Percentiles rank a stretch among this genome's conserved stretches.
These are phyloP conservation scores for Berkeleyomyces basicola DNA, from an alignment of 2,329 filamentous ascomycete genomes.

Conservation along the genomic window DNA sequence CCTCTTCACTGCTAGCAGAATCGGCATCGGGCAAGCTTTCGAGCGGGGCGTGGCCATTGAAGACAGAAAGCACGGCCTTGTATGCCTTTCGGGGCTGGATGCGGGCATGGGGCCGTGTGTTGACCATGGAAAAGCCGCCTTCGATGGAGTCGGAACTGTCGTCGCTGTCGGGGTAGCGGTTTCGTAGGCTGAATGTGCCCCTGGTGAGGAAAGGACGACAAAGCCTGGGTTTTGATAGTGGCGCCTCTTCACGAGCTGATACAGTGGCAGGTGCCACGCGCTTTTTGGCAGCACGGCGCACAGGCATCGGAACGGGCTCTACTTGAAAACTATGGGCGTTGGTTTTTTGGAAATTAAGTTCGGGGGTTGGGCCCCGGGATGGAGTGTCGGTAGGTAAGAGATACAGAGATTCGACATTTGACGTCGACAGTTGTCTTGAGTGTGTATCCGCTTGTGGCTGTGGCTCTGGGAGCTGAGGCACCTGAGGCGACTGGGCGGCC, in stretches of 20 bases:
- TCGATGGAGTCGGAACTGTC: slow-evolving; percentile 12
- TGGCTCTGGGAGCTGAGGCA: not conserved
- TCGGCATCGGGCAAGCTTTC: slow-evolving; percentile 11
- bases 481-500: not conserved
- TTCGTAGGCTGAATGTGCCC: slow-evolving; percentile 1
- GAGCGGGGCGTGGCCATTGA: slow-evolving; percentile 17
- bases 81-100: slow-evolving; percentile 30
- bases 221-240: not conserved
- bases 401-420: not conserved
- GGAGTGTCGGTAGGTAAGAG: too few species aligned
- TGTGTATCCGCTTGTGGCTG: not conserved
- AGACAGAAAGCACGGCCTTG: slow-evolving; percentile 24
- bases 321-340: too few species aligned
- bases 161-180: slow-evolving; percentile 7
- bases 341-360: not conserved
- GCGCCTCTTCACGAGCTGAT: not conserved
- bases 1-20: slow-evolving; percentile 12
- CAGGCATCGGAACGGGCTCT: too few species aligned
- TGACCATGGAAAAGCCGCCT: slow-evolving; percentile 18
- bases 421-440: not conserved
- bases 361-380: not conserved
- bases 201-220: slow-evolving; percentile 17
- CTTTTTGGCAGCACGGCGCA: not conserved
- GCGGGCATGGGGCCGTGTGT: slow-evolving; percentile 21
- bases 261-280: too few species aligned